Evolutionary conservation across 305 asterid species (phyloP).

Genomic region (Fraxinus nigra): DNA sequence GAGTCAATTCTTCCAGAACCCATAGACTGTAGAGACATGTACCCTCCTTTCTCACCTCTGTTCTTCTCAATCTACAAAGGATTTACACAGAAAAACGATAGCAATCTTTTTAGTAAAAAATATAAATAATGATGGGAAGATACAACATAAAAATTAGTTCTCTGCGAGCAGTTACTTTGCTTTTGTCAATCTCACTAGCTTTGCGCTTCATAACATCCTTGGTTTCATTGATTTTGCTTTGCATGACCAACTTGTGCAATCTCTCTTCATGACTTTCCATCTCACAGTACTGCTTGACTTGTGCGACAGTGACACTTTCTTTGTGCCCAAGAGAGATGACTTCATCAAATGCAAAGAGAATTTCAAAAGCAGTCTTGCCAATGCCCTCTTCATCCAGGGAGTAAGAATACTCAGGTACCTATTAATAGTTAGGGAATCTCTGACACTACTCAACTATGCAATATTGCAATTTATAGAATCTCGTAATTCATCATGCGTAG

Average conservation of each 20-base stretch:
- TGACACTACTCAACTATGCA: background rate
- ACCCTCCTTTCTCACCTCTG: slow-evolving; percentile 59
- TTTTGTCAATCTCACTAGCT: slow-evolving; percentile 79
- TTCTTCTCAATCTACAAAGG: slow-evolving; percentile 45
- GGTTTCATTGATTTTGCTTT: slow-evolving; percentile 75
- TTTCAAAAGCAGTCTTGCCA: slow-evolving; percentile 61
- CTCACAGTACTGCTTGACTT: slow-evolving; percentile 79
- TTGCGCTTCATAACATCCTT: slow-evolving; percentile 77
- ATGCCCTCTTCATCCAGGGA: slow-evolving; percentile 75
- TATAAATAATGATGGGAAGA: background rate
- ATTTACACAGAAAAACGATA: slow-evolving; percentile 11
- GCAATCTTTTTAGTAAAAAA: background rate
- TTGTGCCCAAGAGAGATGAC: slow-evolving; percentile 74
- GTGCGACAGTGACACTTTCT: slow-evolving; percentile 70
- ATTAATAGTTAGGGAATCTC: slow-evolving; percentile 36
- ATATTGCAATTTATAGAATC: background rate
- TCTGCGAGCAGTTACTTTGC: slow-evolving; percentile 46
- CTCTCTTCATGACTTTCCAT: slow-evolving; percentile 85
- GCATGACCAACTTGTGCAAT: slow-evolving; percentile 67
- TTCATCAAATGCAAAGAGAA: slow-evolving; percentile 74
- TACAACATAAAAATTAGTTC: background rate
- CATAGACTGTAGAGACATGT: slow-evolving; percentile 51
- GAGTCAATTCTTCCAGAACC: slow-evolving; percentile 51
- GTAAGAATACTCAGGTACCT: slow-evolving; percentile 75
- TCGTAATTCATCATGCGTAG: background rate